Evolutionary conservation across 139 green algal genomes (phyloP).

Genomic region (Volvox reticuliferus): DNA sequence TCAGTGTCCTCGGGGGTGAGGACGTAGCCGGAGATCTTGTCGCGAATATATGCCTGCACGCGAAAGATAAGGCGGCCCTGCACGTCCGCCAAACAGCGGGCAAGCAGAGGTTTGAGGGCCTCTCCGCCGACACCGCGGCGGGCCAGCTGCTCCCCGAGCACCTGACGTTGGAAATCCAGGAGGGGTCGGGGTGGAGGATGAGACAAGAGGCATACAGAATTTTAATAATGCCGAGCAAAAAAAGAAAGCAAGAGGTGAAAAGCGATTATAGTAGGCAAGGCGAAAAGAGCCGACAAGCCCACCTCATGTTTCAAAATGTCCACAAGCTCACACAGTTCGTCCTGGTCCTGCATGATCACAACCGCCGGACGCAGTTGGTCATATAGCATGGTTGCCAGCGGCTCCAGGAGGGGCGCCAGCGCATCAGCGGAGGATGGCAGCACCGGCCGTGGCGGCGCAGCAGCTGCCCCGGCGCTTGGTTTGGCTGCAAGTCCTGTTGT

Average conservation of each 20-base stretch:
- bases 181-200: neutral
- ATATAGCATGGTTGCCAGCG: conserved; percentile 92
- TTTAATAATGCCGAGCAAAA: too few species aligned
- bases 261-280: too few species aligned
- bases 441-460: neutral
- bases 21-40: conserved; percentile 83
- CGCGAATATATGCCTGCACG: conserved; percentile 83
- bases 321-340: conserved; percentile 91
- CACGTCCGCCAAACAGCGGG: conserved; percentile 88
- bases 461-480: neutral
- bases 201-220: too few species aligned
- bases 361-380: conserved; percentile 85
- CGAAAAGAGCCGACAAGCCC: neutral
- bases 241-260: too few species aligned
- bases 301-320: conserved; percentile 89
- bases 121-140: conserved; percentile 72
- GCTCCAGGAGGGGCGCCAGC: conserved; percentile 85
- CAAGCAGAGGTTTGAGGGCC: conserved; percentile 83
- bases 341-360: conserved; percentile 85
- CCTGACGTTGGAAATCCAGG: conserved; percentile 54
- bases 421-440: conserved; percentile 41
- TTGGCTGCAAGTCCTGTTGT: neutral
- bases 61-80: conserved; percentile 93
- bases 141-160: conserved; percentile 83
- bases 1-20: conserved; percentile 83